Evolutionary conservation across 2,329 filamentous ascomycete species (phyloP).

Genomic region (Apiospora malaysiana): DNA sequence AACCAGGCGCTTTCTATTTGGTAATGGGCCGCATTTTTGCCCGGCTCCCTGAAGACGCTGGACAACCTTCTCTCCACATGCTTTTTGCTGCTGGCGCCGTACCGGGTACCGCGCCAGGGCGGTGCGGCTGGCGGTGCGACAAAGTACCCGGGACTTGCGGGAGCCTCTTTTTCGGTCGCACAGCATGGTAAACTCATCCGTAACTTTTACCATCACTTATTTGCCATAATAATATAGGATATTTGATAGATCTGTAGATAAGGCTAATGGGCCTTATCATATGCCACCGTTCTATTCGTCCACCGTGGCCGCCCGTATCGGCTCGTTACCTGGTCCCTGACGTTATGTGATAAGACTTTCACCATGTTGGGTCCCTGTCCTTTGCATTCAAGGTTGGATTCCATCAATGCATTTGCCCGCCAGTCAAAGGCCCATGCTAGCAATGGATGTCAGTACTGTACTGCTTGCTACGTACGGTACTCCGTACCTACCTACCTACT

Average conservation of each 20-base stretch:
- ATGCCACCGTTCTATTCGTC: slow-evolving; percentile 6
- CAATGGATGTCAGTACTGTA: no score
- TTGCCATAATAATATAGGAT: slow-evolving; percentile 17
- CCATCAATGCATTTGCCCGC: no score
- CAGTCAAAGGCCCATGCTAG: no score
- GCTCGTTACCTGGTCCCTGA: slow-evolving; percentile 20
- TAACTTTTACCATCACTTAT: slow-evolving; percentile 23
- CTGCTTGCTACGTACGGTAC: no score
- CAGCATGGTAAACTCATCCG: slow-evolving; percentile 4
- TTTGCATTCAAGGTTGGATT: no score
- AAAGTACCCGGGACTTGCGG: slow-evolving; percentile 8
- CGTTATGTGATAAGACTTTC: slow-evolving; percentile 20
- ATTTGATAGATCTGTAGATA: slow-evolving; percentile 20
- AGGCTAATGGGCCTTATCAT: slow-evolving; percentile 20
- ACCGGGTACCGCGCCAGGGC: background rate
- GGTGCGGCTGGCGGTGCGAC: background rate
- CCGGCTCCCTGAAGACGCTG: background rate
- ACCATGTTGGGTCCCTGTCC: no score
- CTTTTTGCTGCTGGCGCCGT: background rate
- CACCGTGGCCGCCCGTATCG: slow-evolving; percentile 5
- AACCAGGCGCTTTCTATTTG: slow-evolving; percentile 18
- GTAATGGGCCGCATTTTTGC: slow-evolving; percentile 17
- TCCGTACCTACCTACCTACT: no score
- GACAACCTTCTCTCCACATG: slow-evolving; percentile 19
- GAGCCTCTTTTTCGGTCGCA: slow-evolving; percentile 7